phyloP scores from a whole-genome alignment of 1,139 yeast genomes.

The Scheffersomyces stambukii region DNA sequence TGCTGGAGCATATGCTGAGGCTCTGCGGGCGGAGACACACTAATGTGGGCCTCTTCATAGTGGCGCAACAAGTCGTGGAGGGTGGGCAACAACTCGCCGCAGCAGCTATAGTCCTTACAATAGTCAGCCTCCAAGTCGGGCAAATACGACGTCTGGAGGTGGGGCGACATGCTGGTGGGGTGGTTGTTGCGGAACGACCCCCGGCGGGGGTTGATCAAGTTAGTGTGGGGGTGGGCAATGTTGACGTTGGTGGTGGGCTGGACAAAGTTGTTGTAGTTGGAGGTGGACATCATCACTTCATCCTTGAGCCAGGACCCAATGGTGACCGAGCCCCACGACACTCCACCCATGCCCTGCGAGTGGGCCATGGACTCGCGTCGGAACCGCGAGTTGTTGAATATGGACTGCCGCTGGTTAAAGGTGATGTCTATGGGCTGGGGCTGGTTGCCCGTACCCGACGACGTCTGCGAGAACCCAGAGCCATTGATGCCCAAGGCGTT shows the following conservation, averaged over 20 bases:
- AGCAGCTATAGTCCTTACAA: constrained; percentile 94
- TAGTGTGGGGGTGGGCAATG: constrained; percentile 9
- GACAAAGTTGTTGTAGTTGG: constrained; percentile 4
- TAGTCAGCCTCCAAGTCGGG: constrained; percentile 94
- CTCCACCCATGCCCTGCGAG: constrained; percentile 96
- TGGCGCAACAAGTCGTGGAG: constrained; percentile 90
- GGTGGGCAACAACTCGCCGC: constrained; percentile 89
- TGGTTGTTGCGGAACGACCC: constrained; percentile 31
- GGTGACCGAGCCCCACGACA: constrained; percentile 95
- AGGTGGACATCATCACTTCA: constrained; percentile 64
- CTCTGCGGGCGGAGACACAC: constrained; percentile 61
- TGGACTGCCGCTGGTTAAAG: constrained; percentile 40
- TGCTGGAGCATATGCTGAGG: constrained; percentile 30
- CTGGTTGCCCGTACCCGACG: constrained; percentile 1
- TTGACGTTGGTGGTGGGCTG: constrained; percentile 2
- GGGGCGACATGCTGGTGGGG: constrained; percentile 48
- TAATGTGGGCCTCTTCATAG: constrained; percentile 93
- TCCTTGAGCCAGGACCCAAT: constrained; percentile 96
- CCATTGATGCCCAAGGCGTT: neutral
- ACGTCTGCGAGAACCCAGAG: neutral
- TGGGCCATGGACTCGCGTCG: constrained; percentile 92
- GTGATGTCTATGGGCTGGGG: constrained; percentile 49
- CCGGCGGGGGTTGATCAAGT: constrained; percentile 40
- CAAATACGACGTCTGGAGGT: constrained; percentile 69
- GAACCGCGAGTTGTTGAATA: constrained; percentile 35